phyloP scores from a whole-genome alignment of 2,329 filamentous ascomycete genomes.

The Onygena corvina region DNA sequence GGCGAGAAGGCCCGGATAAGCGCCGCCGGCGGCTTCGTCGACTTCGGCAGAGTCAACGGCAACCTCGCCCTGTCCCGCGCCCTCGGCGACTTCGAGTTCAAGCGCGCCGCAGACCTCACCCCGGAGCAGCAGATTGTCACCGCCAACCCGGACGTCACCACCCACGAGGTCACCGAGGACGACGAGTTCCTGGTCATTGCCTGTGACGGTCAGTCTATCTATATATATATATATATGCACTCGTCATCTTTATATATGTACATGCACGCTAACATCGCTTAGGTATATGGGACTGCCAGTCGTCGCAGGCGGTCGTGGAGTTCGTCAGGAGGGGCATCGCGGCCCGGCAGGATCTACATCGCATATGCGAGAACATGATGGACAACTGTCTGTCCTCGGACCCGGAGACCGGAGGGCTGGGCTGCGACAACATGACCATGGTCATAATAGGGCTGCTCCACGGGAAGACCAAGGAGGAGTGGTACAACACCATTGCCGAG shows the following conservation, averaged over 20 bases:
- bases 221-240: no score
- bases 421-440: conserved; percentile 99
- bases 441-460: conserved; percentile 75
- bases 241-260: conserved; percentile 15
- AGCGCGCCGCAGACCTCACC: conserved; percentile 92
- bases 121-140: conserved; percentile 99
- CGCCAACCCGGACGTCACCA: conserved; percentile 84
- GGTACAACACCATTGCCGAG: conserved; percentile 92
- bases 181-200: conserved; percentile 93
- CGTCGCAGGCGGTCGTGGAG: conserved; percentile 91
- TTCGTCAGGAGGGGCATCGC: conserved; percentile 94
- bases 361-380: conserved; percentile 99
- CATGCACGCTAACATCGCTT: conserved; percentile 4
- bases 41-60: conserved; percentile 96
- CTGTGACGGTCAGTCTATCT: conserved; percentile 63
- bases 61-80: conserved; percentile 93
- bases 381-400: conserved; percentile 97
- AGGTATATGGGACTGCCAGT: conserved; percentile 99
- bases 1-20: conserved; percentile 93
- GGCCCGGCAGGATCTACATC: conserved; percentile 84
- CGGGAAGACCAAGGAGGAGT: conserved; percentile 90
- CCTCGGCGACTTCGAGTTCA: conserved; percentile 99
- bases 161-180: conserved; percentile 80
- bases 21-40: conserved; percentile 91
- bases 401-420: conserved; percentile 93